phyloP scores from a whole-genome alignment of 208 protist species.

The Crithidia bombi region DNA sequence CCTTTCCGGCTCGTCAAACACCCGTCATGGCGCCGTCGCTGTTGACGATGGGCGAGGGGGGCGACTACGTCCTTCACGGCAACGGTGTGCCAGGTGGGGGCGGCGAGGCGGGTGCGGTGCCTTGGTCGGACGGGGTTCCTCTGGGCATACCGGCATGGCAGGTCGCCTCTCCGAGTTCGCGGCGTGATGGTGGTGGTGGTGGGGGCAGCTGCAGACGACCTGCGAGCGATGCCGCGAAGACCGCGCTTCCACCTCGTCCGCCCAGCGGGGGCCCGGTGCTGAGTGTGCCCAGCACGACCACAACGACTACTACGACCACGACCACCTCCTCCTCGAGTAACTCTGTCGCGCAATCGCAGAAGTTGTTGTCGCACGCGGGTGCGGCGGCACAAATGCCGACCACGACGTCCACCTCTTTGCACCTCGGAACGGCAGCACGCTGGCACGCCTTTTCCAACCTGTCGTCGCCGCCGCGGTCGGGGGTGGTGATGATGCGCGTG shows the following conservation, averaged over 20 bases:
- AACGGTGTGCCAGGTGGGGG: not conserved
- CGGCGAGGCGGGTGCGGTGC: not conserved
- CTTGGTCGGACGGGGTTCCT: not conserved
- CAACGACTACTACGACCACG: not conserved
- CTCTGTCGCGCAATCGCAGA: not conserved
- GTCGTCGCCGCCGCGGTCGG: constrained; percentile 7
- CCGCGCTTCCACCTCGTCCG: not conserved
- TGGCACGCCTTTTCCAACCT: constrained; percentile 16
- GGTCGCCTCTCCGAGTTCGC: constrained; percentile 2
- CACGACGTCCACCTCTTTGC: constrained; percentile 6
- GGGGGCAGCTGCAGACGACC: not conserved
- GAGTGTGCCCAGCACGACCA: constrained; percentile 3
- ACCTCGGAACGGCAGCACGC: constrained; percentile 1
- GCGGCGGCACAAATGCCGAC: not conserved
- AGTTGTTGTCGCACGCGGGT: not conserved
- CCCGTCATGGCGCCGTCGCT: constrained; percentile 12
- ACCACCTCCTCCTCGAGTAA: not conserved
- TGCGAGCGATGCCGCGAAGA: not conserved
- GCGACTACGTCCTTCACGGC: not conserved
- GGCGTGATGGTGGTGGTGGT: not conserved
- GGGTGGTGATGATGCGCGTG: constrained; percentile 8
- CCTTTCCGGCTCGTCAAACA: constrained; percentile 6
- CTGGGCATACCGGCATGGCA: not conserved
- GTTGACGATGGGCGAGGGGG: not conserved
- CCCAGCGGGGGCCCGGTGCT: not conserved